A percentile compares a stretch with the other conserved stretches of the same genome.
phyloP scores from a whole-genome alignment of 169 alveolate species.

The Toxoplasma gondii region DNA sequence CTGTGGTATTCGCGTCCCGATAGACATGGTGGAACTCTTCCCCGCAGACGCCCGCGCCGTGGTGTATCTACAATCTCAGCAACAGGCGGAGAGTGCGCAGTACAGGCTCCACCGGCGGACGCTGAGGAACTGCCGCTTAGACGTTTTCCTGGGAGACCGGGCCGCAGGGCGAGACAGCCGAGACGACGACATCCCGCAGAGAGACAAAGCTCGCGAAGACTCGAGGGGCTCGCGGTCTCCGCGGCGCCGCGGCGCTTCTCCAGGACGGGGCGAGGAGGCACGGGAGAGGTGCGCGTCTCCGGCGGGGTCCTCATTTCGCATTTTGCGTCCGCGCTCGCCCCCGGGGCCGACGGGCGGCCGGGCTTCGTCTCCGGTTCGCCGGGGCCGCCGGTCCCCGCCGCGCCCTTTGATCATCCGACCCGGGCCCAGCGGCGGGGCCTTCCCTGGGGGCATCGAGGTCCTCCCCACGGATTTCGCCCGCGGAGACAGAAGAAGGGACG shows the following conservation, averaged over 20 bases:
- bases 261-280: neutral
- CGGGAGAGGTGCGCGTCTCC: neutral
- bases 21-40: neutral
- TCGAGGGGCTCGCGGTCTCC: too few species aligned
- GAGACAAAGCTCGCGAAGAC: neutral
- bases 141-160: neutral
- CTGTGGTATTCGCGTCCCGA: slow-evolving; percentile 11
- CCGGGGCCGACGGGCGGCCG: neutral
- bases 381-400: slow-evolving; percentile 1
- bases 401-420: neutral
- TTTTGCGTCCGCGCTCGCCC: neutral
- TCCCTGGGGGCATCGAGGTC: neutral
- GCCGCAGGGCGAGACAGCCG: neutral
- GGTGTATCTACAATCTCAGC: neutral
- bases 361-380: neutral
- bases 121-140: neutral
- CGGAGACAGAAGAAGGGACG: neutral
- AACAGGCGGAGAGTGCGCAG: slow-evolving; percentile 13
- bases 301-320: neutral
- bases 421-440: neutral
- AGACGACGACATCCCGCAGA: neutral
- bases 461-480: neutral
- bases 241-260: neutral
- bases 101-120: neutral
- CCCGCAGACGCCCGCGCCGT: neutral